A percentile compares a stretch with the other conserved stretches of the same genome.
phyloP scores from a whole-genome alignment of 306 rosid genomes.

The Elaeagnus macrophylla region DNA sequence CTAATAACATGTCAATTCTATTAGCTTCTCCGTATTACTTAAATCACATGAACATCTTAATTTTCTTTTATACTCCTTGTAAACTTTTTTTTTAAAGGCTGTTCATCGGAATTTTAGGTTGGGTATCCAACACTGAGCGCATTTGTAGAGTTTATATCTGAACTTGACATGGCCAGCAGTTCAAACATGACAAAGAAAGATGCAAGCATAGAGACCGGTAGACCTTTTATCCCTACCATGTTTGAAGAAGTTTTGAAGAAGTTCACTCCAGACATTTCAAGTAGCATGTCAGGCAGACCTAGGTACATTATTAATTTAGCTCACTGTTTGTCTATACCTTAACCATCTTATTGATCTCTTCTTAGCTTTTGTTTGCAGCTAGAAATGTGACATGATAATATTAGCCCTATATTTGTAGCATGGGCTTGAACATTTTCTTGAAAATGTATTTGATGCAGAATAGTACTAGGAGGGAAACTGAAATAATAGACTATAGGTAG shows the following conservation, averaged over 20 bases:
- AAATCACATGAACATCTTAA: constrained; percentile 4
- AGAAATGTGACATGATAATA: no score
- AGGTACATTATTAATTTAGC: constrained; percentile 29
- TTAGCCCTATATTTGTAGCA: no score
- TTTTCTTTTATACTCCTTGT: background rate
- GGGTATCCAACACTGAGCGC: constrained; percentile 78
- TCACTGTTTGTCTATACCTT: background rate
- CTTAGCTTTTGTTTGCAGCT: background rate
- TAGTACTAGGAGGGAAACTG: no score
- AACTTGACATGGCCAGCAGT: constrained; percentile 51
- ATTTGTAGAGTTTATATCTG: constrained; percentile 60
- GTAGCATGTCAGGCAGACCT: constrained; percentile 67
- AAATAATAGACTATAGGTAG: no score
- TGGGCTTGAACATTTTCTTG: no score
- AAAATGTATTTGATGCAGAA: no score
- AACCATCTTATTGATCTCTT: background rate
- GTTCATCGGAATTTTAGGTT: constrained; percentile 30
- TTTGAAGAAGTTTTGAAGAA: constrained; percentile 63
- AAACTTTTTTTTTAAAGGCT: constrained; percentile 1
- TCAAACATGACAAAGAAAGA: constrained; percentile 42
- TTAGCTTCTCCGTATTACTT: no score
- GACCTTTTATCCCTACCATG: constrained; percentile 74
- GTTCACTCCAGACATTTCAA: constrained; percentile 70
- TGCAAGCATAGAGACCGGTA: constrained; percentile 47
- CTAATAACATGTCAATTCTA: background rate